A percentile compares a stretch with the other conserved stretches of the same genome.
Conservation (phyloP, 345 rosid species). For the Eucalyptus tenuipes region DNA sequence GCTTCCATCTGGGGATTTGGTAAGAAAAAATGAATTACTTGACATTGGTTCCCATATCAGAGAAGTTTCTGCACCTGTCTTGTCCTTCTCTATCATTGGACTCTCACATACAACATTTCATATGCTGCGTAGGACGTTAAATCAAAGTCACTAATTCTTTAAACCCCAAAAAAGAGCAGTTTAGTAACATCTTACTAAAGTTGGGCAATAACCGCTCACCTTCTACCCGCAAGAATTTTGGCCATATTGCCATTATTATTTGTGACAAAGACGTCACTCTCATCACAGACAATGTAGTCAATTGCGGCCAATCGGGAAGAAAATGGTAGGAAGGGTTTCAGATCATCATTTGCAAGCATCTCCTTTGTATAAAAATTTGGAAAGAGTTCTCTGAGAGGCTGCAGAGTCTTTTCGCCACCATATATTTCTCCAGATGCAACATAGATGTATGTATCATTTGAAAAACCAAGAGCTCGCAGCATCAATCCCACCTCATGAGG, state of each 20-base stretch:
- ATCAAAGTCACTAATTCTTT: background rate
- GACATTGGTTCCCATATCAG: background rate
- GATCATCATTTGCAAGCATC: slow-evolving; percentile 70
- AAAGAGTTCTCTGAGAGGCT: slow-evolving; percentile 77
- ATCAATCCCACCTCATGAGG: slow-evolving; percentile 96
- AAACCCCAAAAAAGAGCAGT: background rate
- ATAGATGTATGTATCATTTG: slow-evolving; percentile 72
- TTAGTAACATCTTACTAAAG: background rate
- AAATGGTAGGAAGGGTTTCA: slow-evolving; percentile 60
- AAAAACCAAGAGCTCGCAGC: slow-evolving; percentile 92
- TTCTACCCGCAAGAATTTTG: slow-evolving; percentile 95
- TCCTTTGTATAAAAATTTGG: slow-evolving; percentile 96
- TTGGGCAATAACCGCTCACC: slow-evolving; percentile 36
- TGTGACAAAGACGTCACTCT: slow-evolving; percentile 91
- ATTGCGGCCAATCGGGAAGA: slow-evolving; percentile 94
- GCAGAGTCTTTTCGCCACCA: slow-evolving; percentile 86
- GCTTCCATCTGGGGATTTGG: background rate
- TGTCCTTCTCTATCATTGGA: background rate
- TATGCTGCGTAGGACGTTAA: background rate
- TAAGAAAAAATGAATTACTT: background rate
- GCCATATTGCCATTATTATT: slow-evolving; percentile 99
- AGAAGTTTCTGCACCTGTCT: background rate
- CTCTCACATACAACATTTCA: background rate
- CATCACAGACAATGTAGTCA: slow-evolving; percentile 86
- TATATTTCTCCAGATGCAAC: slow-evolving; percentile 99